Evolutionary conservation across 352 stramenopile genomes (phyloP), one percentile per base, ranked within the genome.

Genomic region (Globisporangium emineosum): DNA sequence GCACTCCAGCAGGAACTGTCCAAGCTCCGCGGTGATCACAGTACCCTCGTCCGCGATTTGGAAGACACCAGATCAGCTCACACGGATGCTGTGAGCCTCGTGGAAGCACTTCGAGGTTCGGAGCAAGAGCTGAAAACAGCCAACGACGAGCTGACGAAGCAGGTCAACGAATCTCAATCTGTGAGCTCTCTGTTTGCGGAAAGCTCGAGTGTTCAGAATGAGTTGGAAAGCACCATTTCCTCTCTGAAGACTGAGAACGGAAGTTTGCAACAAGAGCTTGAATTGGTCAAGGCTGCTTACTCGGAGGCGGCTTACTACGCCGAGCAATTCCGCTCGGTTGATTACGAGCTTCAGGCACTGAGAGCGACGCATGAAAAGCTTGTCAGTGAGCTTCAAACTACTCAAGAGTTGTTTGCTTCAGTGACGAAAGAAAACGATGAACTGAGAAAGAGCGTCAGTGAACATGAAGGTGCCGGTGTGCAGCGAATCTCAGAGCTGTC

Each of bases 181-280:
- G 43, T 49, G 29, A 83, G 70, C 13, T 21, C 32, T 42, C 35
- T 67, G 47, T 60, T 72, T 37, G 53, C 63, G 27, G 57, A 49
- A 47, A 40, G 19, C 15, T 53, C 54, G 60, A 68, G 29, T 17
- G 25, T 65, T 3, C 58, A 78, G 33, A 50, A 27, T 23, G 47
- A 53, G 10, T 29, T 73, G 25, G 52, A 68, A 42, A 21, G n/a
- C 17, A 50, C 62, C 0, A 52, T 71, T n/a, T 42, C 57, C 10
- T 42, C 62, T 47, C 42, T 62, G 8, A 60, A 68, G 51, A 40
- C 56, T 32, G 60, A 57, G 60, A 66, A 67, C 13, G 51, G 42
- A 30, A 47, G 58, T 7, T 29, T 86, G 30, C 60, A 77, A 23
- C 68, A 74, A 0, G 79, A 90, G 33, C 62, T 91, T 3, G 60